Evolutionary conservation across 768 basidiomycete genomes (phyloP).

Genomic region (Rubroboletus pulcherrimus): DNA sequence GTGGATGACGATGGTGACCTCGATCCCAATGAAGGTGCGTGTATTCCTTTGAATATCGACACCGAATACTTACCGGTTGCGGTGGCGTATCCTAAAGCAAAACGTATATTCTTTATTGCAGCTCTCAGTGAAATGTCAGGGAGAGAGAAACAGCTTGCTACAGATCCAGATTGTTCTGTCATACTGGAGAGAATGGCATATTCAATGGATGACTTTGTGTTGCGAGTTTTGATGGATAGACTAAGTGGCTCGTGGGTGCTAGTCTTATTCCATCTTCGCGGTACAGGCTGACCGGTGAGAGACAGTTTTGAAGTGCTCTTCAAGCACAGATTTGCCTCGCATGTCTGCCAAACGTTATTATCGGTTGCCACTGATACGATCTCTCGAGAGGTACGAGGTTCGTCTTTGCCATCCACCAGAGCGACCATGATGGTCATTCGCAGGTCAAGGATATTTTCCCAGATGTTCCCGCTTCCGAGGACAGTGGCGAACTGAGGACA

Average conservation of each 20-base stretch:
- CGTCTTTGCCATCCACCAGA: background rate
- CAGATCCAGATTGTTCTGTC: conserved; percentile 90
- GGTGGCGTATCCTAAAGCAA: conserved; percentile 42
- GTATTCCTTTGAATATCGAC: background rate
- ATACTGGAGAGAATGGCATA: conserved; percentile 86
- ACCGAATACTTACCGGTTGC: background rate
- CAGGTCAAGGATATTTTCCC: conserved; percentile 58
- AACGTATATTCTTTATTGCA: conserved; percentile 73
- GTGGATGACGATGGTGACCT: conserved; percentile 44
- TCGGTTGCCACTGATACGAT: conserved; percentile 61
- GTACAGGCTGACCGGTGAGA: conserved; percentile 1
- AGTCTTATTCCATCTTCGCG: conserved; percentile 1
- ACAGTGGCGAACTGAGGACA: conserved; percentile 63
- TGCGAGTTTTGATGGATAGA: conserved; percentile 85
- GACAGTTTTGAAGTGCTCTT: conserved; percentile 59
- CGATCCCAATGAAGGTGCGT: conserved; percentile 70
- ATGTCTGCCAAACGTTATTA: conserved; percentile 91
- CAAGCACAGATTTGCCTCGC: conserved; percentile 88
- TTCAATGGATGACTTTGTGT: conserved; percentile 96
- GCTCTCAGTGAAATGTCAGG: conserved; percentile 81
- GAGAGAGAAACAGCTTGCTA: conserved; percentile 86
- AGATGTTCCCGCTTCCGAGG: conserved; percentile 41
- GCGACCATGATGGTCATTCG: background rate
- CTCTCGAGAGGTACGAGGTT: conserved; percentile 55
- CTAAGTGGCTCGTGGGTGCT: conserved; percentile 80